phyloP scores from a whole-genome alignment of 257 asterid genomes.

The Nicotiana sylvestris region DNA sequence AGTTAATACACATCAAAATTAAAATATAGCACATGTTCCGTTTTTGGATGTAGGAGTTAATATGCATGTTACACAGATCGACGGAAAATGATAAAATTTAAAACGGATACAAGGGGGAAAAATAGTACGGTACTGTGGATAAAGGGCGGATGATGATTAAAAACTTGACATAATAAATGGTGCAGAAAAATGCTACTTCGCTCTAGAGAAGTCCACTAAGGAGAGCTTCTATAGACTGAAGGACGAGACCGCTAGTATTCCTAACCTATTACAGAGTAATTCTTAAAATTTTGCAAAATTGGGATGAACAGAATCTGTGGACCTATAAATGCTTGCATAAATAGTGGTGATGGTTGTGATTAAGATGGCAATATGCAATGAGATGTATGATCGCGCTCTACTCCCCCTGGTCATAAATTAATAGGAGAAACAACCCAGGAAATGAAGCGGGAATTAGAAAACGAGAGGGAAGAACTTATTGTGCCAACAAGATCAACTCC shows the following conservation, averaged over 20 bases:
- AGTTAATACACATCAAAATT: no score
- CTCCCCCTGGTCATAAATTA: neutral
- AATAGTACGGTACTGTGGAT: no score
- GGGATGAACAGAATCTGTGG: neutral
- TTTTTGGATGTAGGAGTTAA: no score
- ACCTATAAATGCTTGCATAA: neutral
- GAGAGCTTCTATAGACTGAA: neutral
- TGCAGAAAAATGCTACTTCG: neutral
- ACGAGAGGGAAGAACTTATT: neutral
- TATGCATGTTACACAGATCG: no score
- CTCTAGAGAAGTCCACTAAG: neutral
- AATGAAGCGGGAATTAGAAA: neutral
- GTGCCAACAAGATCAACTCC: constrained; percentile 5
- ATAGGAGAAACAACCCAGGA: neutral
- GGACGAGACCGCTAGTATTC: neutral
- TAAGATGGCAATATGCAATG: neutral
- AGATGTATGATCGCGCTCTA: neutral
- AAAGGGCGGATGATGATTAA: no score
- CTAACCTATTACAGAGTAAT: neutral
- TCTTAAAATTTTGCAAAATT: neutral
- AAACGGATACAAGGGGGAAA: no score
- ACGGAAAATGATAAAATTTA: no score
- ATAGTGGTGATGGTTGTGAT: neutral
- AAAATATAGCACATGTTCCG: no score
- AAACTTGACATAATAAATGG: neutral